Base-by-base conservation (phyloP, 177 flowering plant genomes). In the Vitis hybrid region DNA sequence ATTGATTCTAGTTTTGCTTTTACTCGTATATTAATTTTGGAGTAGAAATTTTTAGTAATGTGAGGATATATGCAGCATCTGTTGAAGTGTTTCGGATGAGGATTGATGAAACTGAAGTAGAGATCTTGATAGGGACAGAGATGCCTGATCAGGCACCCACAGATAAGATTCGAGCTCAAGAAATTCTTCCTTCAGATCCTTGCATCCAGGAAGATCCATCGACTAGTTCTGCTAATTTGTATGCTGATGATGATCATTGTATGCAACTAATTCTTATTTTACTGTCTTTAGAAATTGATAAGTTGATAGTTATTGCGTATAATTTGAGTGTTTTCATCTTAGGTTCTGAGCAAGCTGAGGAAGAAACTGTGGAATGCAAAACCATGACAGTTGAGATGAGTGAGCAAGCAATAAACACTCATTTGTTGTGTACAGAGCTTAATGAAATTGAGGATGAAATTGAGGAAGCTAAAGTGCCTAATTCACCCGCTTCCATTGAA, bases 91-190 rank as follows among this genome's bases (percentile, higher is more conserved):
- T 57, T 65, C 72, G 72, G 67, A 64, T 74, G 29, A 72, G 49
- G 18, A 74, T 18, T 55, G 74, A 72, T 68, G 86, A 82, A 74
- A 60, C 65, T n/a, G 78, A 86, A 55, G 82, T 67, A 33, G 89
- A 77, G 70, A 77, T 86, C 58, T 82, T 85, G 51, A 77, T 76
- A 45, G 89, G 76, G 49, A 75, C 79, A 1, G 86, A 86, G 20
- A 78, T 85, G 75, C 81, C 86, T 68, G 82, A 81, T 71, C 75
- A 80, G 22, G 90, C 85, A 57, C 59, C 55, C 8, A 55, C 71
- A 31, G 82, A 79, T 62, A 82, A 80, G 64, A 58, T 77, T 65
- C 85, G 74, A 70, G 31, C 60, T 60, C 76, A 81, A 64, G 84
- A 77, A n/a, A 6, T 31, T 18, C 9, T 29, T 71, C 60, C 70